These are phyloP conservation scores for Helotiales sp. DNA, from an alignment of 2,329 filamentous ascomycete genomes.

Conservation along the genomic window DNA sequence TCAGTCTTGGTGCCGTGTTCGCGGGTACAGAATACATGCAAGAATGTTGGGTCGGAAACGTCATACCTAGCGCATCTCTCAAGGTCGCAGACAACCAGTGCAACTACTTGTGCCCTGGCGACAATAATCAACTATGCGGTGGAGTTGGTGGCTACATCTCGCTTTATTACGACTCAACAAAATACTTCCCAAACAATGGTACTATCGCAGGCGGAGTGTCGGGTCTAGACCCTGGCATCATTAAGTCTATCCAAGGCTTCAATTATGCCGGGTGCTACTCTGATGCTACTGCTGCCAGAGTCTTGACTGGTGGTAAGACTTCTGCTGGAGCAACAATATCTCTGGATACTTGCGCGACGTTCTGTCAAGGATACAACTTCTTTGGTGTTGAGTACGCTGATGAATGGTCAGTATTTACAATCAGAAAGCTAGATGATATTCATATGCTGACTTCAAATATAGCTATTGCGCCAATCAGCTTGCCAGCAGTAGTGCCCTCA, in stretches of 20 bases:
- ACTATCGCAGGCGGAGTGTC: slow-evolving; percentile 6
- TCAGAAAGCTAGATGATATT: too few relatives aligned
- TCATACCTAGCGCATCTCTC: slow-evolving; percentile 8
- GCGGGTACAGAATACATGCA: slow-evolving; percentile 15
- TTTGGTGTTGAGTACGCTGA: slow-evolving; percentile 47
- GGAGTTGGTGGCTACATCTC: slow-evolving; percentile 15
- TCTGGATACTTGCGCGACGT: slow-evolving; percentile 19
- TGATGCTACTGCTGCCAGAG: background rate
- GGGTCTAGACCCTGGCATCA: slow-evolving; percentile 5
- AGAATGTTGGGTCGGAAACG: slow-evolving; percentile 14
- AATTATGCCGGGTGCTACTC: slow-evolving; percentile 15
- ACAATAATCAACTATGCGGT: slow-evolving; percentile 10
- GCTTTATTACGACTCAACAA: slow-evolving; percentile 15
- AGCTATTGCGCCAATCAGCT: slow-evolving; percentile 35
- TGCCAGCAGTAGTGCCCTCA: slow-evolving; percentile 1
- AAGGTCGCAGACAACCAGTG: slow-evolving; percentile 7
- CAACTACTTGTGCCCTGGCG: slow-evolving; percentile 9
- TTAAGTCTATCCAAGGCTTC: slow-evolving; percentile 11
- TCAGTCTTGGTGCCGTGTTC: slow-evolving; percentile 1
- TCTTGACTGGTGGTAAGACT: slow-evolving; percentile 6
- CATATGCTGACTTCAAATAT: too few relatives aligned
- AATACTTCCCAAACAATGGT: slow-evolving; percentile 13
- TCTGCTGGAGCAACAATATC: slow-evolving; percentile 15
- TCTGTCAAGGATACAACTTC: slow-evolving; percentile 28
- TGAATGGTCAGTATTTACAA: too few relatives aligned